A percentile compares a stretch with the other conserved stretches of the same genome.
Evolutionary conservation across 306 rosid species (phyloP).

Genomic region (Rosa persica): DNA sequence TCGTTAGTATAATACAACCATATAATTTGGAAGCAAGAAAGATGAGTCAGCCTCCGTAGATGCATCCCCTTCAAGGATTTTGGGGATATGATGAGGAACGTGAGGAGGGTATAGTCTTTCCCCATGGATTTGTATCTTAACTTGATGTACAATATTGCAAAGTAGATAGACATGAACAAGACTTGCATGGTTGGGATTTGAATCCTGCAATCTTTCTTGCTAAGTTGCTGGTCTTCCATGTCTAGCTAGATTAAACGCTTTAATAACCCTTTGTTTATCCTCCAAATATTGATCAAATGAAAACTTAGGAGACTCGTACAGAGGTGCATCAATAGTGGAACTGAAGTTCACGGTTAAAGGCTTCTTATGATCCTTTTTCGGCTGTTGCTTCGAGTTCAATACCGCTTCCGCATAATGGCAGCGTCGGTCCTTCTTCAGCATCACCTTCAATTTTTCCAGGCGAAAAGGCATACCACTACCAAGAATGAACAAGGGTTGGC

Average conservation of each 20-base stretch:
- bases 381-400: background rate
- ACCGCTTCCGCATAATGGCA: constrained; percentile 1
- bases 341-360: constrained; percentile 29
- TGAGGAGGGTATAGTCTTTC: constrained; percentile 44
- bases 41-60: too few relatives aligned
- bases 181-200: constrained; percentile 34
- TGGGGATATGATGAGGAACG: too few relatives aligned
- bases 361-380: constrained; percentile 21
- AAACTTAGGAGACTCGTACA: constrained; percentile 50
- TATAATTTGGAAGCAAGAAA: too few relatives aligned
- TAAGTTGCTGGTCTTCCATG: constrained; percentile 23
- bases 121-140: constrained; percentile 44
- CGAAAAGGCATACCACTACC: background rate
- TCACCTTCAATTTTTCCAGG: background rate
- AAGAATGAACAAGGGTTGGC: background rate
- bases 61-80: too few relatives aligned
- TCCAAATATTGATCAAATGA: constrained; percentile 53
- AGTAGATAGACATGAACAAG: constrained; percentile 36
- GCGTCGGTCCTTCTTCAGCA: constrained; percentile 8
- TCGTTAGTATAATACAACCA: too few relatives aligned
- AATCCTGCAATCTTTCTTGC: constrained; percentile 54
- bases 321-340: constrained; percentile 29
- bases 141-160: constrained; percentile 35
- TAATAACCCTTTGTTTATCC: constrained; percentile 29
- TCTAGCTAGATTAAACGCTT: constrained; percentile 34